Percentiles rank a stretch among this genome's conserved stretches.
Evolutionary conservation across 345 rosid species (phyloP).

Genomic region (Trapa incisa): DNA sequence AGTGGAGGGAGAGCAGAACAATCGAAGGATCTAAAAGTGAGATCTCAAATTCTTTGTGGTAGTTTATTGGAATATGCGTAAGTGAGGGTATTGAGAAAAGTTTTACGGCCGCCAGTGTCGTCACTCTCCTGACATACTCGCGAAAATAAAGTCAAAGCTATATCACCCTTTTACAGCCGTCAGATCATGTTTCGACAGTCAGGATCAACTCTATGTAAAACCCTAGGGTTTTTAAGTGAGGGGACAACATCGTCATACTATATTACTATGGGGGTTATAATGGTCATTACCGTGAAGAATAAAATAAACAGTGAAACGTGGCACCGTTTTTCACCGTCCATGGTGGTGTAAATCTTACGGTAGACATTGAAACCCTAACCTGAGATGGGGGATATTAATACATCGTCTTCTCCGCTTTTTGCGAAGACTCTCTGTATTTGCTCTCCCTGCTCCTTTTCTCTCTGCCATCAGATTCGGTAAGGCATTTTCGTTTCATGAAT

Average conservation of each 20-base stretch:
- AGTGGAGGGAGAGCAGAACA: no score
- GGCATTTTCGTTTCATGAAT: no score
- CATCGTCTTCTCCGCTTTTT: neutral
- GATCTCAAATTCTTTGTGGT: neutral
- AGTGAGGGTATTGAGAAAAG: neutral
- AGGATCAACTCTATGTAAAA: neutral
- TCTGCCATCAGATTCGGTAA: neutral
- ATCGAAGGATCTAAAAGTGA: neutral
- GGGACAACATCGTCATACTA: neutral
- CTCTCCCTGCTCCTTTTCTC: neutral
- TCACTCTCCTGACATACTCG: neutral
- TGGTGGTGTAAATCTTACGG: neutral
- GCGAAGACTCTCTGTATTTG: neutral
- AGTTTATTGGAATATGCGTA: neutral
- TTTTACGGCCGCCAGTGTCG: neutral
- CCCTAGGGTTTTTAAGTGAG: conserved; percentile 13
- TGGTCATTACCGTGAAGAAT: neutral
- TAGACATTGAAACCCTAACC: conserved; percentile 3
- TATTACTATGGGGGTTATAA: neutral
- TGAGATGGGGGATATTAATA: conserved; percentile 1
- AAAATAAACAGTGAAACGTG: neutral
- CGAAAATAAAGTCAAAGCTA: neutral
- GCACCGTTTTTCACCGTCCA: neutral
- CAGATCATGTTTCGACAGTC: conserved; percentile 5
- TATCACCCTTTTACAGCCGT: neutral